These are phyloP conservation scores for Diaporthe humulicola DNA, from an alignment of 2,329 filamentous ascomycete genomes.

Conservation along the genomic window DNA sequence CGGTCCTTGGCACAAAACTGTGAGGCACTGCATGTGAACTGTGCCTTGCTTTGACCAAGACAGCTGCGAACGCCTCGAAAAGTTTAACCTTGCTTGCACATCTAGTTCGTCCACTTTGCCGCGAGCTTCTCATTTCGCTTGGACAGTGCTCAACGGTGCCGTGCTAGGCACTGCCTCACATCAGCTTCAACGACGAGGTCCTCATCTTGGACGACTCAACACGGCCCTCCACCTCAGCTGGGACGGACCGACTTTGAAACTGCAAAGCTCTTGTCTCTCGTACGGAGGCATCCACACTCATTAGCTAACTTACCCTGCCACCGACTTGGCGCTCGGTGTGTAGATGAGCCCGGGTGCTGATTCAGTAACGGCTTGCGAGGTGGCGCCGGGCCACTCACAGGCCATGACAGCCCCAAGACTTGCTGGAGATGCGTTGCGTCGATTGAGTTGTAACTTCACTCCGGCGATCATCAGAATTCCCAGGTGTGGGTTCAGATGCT, in stretches of 20 bases:
- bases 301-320: neutral
- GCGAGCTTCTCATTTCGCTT: neutral
- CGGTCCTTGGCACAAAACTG: neutral
- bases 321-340: slow-evolving; percentile 19
- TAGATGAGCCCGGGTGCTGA: neutral
- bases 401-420: neutral
- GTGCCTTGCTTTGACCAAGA: neutral
- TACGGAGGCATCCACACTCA: neutral
- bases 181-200: neutral
- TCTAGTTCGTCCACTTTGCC: neutral
- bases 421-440: neutral
- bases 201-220: neutral
- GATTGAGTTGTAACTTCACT: neutral
- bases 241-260: slow-evolving; percentile 26
- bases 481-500: neutral
- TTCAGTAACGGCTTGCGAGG: slow-evolving; percentile 14
- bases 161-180: slow-evolving; percentile 11
- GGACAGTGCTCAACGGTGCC: slow-evolving; percentile 13
- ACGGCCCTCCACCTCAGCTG: slow-evolving; percentile 13
- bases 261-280: slow-evolving; percentile 6
- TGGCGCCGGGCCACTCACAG: neutral
- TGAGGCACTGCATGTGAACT: too few species aligned
- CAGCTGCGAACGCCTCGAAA: neutral
- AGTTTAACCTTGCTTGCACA: neutral
- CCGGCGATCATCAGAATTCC: neutral